Evolutionary conservation across 2,329 filamentous ascomycete genomes (phyloP).

Genomic region (Alternaria viburni): DNA sequence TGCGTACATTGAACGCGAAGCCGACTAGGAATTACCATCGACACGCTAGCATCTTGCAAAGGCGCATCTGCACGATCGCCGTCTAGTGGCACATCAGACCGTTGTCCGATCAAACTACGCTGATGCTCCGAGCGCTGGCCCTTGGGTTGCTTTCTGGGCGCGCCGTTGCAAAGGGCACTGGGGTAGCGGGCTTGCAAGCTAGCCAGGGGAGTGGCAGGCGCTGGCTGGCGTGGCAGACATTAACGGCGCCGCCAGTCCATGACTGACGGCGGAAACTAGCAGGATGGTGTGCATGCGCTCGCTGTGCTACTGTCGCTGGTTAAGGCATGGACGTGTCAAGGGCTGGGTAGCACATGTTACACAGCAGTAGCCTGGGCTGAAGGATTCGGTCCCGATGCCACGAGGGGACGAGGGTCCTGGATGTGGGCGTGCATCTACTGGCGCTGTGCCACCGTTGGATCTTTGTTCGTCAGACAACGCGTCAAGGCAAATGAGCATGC

Average conservation of each 20-base stretch:
- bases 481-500: neutral
- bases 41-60: slow-evolving; percentile 28
- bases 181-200: slow-evolving; percentile 18
- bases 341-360: slow-evolving; percentile 30
- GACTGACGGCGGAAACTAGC: slow-evolving; percentile 47
- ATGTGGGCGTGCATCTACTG: slow-evolving; percentile 3
- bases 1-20: neutral
- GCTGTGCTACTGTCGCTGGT: slow-evolving; percentile 25
- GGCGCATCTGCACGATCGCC: slow-evolving; percentile 32
- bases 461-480: slow-evolving; percentile 4
- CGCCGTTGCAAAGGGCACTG: slow-evolving; percentile 17
- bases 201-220: slow-evolving; percentile 26
- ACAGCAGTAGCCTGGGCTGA: slow-evolving; percentile 30
- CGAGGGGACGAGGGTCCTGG: slow-evolving; percentile 19
- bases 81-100: slow-evolving; percentile 33
- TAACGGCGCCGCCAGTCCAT: slow-evolving; percentile 27
- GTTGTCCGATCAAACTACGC: slow-evolving; percentile 26
- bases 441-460: slow-evolving; percentile 9
- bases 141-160: slow-evolving; percentile 18
- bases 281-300: slow-evolving; percentile 30
- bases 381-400: slow-evolving; percentile 23
- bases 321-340: slow-evolving; percentile 32
- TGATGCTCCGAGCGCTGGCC: slow-evolving; percentile 4
- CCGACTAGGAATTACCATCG: neutral
- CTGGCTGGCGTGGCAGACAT: slow-evolving; percentile 27